Conservation (phyloP, 176 grass and related monocot genomes). For the Phyllostachys edulis region DNA sequence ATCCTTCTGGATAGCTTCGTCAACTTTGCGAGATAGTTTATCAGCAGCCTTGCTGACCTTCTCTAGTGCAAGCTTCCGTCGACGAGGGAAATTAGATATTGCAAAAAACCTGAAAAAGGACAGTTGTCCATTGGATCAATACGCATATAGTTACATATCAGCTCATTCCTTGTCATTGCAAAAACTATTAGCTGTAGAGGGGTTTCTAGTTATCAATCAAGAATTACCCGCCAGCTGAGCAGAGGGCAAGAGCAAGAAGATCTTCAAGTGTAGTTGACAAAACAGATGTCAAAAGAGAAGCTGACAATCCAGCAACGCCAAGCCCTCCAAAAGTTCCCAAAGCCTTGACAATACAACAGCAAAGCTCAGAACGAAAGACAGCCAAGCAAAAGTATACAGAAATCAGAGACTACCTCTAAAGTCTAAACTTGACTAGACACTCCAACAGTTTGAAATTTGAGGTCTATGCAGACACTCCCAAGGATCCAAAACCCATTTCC, state of each 20-base stretch:
- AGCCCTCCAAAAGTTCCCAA: slow-evolving; percentile 91
- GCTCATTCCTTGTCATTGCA: slow-evolving; percentile 3
- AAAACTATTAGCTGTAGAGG: neutral
- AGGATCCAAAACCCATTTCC: too few relatives aligned
- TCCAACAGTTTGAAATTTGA: neutral
- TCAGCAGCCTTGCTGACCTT: slow-evolving; percentile 72
- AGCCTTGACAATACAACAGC: slow-evolving; percentile 51
- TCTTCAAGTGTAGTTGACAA: slow-evolving; percentile 85
- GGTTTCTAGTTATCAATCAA: slow-evolving; percentile 20
- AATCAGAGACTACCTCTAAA: neutral
- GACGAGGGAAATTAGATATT: slow-evolving; percentile 80
- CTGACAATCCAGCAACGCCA: slow-evolving; percentile 83
- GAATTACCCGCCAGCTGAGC: slow-evolving; percentile 93
- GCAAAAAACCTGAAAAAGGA: slow-evolving; percentile 58
- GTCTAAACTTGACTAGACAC: neutral
- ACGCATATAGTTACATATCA: neutral
- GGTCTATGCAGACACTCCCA: neutral
- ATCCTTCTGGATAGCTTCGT: slow-evolving; percentile 81
- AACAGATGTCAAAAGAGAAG: slow-evolving; percentile 90
- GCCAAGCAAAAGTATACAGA: neutral
- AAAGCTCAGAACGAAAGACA: slow-evolving; percentile 1
- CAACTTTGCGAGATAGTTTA: slow-evolving; percentile 58
- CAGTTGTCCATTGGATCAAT: neutral
- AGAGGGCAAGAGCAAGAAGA: slow-evolving; percentile 94
- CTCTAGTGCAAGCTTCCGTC: slow-evolving; percentile 53